Evolutionary conservation across 108 stramenopile species (phyloP), one percentile per base, ranked within the genome.

Genomic region (Fistulifera solaris): DNA sequence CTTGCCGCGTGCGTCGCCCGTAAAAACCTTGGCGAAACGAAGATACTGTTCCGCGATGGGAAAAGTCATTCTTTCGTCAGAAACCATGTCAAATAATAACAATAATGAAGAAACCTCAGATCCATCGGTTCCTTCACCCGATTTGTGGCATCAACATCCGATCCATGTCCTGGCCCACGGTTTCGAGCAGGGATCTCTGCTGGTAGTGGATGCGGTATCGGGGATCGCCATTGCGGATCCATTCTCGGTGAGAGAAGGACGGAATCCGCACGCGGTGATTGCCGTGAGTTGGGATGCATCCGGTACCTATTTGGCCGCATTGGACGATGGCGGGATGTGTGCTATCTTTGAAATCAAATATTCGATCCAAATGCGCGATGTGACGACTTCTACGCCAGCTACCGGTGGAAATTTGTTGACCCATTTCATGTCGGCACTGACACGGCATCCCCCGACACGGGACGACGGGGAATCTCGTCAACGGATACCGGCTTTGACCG

Each of bases 231-330:
- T 40, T 14, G 40, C 40, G 40, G 40, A n/a, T n/a, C n/a, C n/a
- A n/a, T n/a, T n/a, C n/a, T n/a, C n/a, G n/a, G n/a, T n/a, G n/a
- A n/a, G n/a, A n/a, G n/a, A n/a, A n/a, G n/a, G n/a, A n/a, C n/a
- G n/a, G n/a, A n/a, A n/a, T n/a, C n/a, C n/a, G n/a, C n/a, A n/a
- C n/a, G n/a, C n/a, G n/a, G n/a, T n/a, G n/a, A n/a, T 76, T 13
- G 78, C 69, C 42, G 43, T 80, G 14, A 46, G 58, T 18, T 56
- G 71, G 13, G 77, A 79, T 61, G 62, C 77, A 1, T 60, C 64
- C 16, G 77, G 73, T 12, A 74, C 73, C 2, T 25, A 51, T 13
- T 18, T 79, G 21, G 66, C 66, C 39, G 78, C 78, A 2, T 55
- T 81, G 42, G 58, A 84, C 71, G 46, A 50, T 47, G 75, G 61